Conservation (phyloP, 1,284 basidiomycete species). For the Athelia psychrophila region DNA sequence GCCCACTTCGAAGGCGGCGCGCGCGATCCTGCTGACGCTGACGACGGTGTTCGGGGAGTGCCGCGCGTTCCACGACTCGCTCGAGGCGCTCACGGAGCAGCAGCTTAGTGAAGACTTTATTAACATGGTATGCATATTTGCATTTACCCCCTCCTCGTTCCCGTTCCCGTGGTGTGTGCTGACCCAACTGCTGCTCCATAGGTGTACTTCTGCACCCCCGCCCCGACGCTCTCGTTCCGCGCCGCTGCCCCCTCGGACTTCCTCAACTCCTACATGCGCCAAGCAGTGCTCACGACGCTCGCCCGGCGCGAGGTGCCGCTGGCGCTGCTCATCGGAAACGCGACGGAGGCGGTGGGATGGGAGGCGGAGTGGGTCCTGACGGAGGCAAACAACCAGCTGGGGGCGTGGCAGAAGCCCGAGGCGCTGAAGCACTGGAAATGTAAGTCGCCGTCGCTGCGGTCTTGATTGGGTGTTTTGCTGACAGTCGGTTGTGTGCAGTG, state of each 20-base stretch:
- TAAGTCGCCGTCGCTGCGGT: constrained; percentile 34
- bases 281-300: constrained; percentile 43
- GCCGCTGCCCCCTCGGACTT: constrained; percentile 51
- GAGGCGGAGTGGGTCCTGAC: constrained; percentile 51
- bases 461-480: constrained; percentile 6
- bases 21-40: constrained; percentile 69
- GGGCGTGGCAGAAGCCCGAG: constrained; percentile 56
- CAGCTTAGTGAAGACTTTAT: constrained; percentile 54
- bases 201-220: constrained; percentile 80
- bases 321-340: constrained; percentile 39
- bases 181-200: constrained; percentile 29
- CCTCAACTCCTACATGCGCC: constrained; percentile 64
- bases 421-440: constrained; percentile 75
- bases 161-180: not conserved
- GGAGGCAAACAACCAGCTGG: constrained; percentile 59
- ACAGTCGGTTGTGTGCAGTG: constrained; percentile 30
- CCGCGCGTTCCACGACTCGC: constrained; percentile 75
- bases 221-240: constrained; percentile 66
- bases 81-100: constrained; percentile 40
- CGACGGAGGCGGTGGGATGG: constrained; percentile 12
- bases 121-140: constrained; percentile 75
- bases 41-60: constrained; percentile 68
- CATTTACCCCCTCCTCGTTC: constrained; percentile 1
- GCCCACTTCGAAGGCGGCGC: constrained; percentile 58
- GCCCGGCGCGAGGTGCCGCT: constrained; percentile 54